Evolutionary conservation across 2,329 filamentous ascomycete species (phyloP), one percentile per base, ranked within the genome.

Genomic region (Ceratocystiopsis sp.): DNA sequence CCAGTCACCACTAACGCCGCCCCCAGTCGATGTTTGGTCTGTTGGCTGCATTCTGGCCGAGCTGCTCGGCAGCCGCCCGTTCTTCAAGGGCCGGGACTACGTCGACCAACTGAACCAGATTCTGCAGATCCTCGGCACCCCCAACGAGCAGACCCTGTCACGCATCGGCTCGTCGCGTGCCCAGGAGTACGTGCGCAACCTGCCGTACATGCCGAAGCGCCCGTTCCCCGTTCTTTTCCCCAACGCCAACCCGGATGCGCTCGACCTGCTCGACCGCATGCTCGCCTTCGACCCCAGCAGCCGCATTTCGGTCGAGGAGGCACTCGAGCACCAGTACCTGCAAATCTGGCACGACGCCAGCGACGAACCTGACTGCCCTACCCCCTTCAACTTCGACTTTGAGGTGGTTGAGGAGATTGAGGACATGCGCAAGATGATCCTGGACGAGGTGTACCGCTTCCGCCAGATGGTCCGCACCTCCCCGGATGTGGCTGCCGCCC

Each of bases 101-200:
- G 91, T 98, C 61, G 91, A 98, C 64, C 91, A 98, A 68, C 77
- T 98, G 51, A 98, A 98, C 71, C 91, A 98, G 66, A 98, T 98
- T 57, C 74, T 98, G 44, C 87, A 96, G 68, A 95, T 93, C 60
- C 80, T 98, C 43, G 91, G 91, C 50, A 98, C 89, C 2, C 91
- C 91, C 36, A 93, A 89, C 57, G 89, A 96, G 62, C 85, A 93
- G 59, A 98, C 91, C 0, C 73, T 98, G 17, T 80, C 77, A 21
- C 84, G 91, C 51, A 98, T 98, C 57, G 91, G 91, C 43, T 95
- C 87, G 5, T 86, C 86, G 12, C 82, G 91, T 50, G 91, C 91
- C 15, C 91, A 96, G 64, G 91, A 98, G 63, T 98, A 98, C 64
- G 91, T 98, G 47, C 84, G 91, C 55, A 96, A 96, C 68, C 71